Evolutionary conservation across 2,329 filamentous ascomycete genomes (phyloP).

Genomic region (Colletotrichum sp.): DNA sequence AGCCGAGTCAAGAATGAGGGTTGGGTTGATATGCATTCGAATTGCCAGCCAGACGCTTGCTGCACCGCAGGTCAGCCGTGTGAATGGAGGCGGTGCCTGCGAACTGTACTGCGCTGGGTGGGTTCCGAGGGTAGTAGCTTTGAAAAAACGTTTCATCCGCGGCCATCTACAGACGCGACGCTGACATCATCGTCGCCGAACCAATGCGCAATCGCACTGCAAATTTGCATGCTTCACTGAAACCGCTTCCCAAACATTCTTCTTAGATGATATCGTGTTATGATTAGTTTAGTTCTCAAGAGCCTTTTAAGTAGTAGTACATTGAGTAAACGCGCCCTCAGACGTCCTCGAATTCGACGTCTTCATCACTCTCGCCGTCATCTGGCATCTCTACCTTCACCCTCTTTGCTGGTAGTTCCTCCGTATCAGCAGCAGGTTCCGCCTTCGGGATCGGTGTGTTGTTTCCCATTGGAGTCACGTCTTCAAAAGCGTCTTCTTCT

Average conservation of each 20-base stretch:
- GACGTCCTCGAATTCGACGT: conserved; percentile 66
- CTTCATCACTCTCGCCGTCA: conserved; percentile 57
- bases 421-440: conserved; percentile 38
- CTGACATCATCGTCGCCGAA: neutral
- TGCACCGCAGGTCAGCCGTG: neutral
- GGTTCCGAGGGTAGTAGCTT: neutral
- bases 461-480: conserved; percentile 42
- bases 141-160: neutral
- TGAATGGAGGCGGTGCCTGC: neutral
- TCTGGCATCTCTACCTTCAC: conserved; percentile 62
- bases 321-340: conserved; percentile 22
- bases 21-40: neutral
- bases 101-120: neutral
- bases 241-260: neutral
- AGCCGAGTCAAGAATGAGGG: neutral
- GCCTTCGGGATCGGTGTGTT: conserved; percentile 36
- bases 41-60: neutral
- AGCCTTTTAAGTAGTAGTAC: neutral
- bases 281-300: neutral
- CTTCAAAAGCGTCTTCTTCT: conserved; percentile 54
- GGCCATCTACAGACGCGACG: neutral
- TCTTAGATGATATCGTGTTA: neutral
- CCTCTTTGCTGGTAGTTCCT: conserved; percentile 61
- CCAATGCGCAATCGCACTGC: neutral
- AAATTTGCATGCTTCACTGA: neutral